A percentile compares a stretch with the other conserved stretches of the same genome.
These are phyloP conservation scores for Piloderma croceum DNA, from an alignment of 768 basidiomycete species.

Conservation along the genomic window DNA sequence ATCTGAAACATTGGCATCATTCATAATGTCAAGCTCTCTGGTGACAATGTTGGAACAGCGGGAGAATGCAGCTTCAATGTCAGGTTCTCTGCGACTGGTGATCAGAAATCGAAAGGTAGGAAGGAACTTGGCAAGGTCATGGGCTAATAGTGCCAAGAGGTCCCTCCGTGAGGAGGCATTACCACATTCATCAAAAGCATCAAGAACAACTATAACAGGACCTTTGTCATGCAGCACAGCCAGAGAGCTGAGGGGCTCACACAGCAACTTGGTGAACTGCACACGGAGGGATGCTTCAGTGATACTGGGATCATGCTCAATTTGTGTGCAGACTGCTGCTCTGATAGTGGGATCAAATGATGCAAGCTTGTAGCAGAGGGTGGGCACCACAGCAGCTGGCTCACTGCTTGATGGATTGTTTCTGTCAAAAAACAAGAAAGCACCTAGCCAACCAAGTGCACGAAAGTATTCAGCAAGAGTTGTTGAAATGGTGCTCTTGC, in stretches of 20 bases:
- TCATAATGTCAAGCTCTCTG: no score
- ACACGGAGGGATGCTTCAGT: not conserved
- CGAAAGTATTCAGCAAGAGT: conserved; percentile 14
- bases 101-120: conserved; percentile 14
- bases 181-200: conserved; percentile 23
- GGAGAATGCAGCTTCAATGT: conserved; percentile 10
- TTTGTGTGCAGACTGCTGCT: not conserved
- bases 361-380: conserved; percentile 5
- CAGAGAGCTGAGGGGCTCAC: conserved; percentile 18
- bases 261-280: no score
- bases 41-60: not conserved
- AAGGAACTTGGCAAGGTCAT: conserved; percentile 10
- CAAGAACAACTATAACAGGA: conserved; percentile 16
- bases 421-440: conserved; percentile 14
- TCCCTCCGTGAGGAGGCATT: conserved; percentile 1
- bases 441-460: conserved; percentile 10
- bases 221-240: conserved; percentile 1
- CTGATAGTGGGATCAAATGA: conserved; percentile 20
- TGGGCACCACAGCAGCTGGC: conserved; percentile 8
- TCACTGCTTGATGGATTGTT: conserved; percentile 5
- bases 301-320: not conserved
- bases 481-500: conserved; percentile 16
- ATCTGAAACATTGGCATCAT: no score
- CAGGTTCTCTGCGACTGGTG: conserved; percentile 14
- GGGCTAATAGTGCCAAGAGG: conserved; percentile 10